Evolutionary conservation across 2,329 filamentous ascomycete species (phyloP).

Genomic region (Botryosphaeria dothidea): DNA sequence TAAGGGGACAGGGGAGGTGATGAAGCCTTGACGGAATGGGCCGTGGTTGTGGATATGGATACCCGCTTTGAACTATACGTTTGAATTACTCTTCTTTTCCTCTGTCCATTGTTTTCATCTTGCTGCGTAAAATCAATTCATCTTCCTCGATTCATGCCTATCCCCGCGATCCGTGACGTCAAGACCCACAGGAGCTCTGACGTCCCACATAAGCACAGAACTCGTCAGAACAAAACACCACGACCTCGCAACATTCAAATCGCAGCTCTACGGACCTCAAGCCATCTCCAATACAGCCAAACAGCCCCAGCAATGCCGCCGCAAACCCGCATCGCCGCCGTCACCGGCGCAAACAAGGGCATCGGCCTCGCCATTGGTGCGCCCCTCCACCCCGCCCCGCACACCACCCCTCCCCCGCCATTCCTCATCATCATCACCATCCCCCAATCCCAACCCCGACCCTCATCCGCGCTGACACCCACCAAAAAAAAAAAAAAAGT

Average conservation of each 20-base stretch:
- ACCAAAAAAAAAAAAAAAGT: no score
- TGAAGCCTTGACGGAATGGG: background rate
- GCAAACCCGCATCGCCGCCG: constrained; percentile 48
- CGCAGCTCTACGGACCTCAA: background rate
- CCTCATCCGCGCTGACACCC: no score
- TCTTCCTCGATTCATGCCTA: background rate
- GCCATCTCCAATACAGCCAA: background rate
- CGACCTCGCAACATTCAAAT: no score
- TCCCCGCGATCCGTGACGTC: background rate
- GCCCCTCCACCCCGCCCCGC: background rate
- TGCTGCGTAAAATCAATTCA: background rate
- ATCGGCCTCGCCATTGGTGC: constrained; percentile 52
- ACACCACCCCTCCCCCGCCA: background rate
- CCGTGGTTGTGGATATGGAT: background rate
- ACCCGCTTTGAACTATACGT: background rate
- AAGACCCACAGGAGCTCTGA: background rate
- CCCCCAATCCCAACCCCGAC: no score
- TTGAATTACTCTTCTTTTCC: no score
- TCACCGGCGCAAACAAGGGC: constrained; percentile 58
- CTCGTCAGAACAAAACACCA: no score
- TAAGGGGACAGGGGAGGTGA: background rate
- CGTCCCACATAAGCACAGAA: background rate
- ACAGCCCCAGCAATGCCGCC: constrained; percentile 25
- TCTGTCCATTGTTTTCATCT: background rate
- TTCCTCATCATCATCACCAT: background rate